phyloP scores from a whole-genome alignment of 2,329 filamentous ascomycete genomes.

The Colletotrichum agaves region DNA sequence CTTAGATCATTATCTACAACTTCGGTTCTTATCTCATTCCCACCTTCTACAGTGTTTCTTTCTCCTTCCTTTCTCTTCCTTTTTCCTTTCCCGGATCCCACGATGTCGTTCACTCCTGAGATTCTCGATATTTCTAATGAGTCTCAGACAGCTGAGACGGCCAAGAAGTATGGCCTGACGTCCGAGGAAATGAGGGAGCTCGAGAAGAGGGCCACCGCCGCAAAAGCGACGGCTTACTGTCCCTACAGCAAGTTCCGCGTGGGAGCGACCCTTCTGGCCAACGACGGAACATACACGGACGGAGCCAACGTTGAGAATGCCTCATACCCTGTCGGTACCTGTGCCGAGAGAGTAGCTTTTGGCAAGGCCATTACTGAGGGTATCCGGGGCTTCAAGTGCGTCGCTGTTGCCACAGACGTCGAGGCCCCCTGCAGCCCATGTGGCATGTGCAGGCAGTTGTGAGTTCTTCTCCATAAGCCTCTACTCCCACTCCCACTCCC shows the following conservation, averaged over 20 bases:
- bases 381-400: slow-evolving; percentile 72
- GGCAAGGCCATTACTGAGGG: slow-evolving; percentile 78
- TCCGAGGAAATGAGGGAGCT: slow-evolving; percentile 73
- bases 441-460: slow-evolving; percentile 97
- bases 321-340: slow-evolving; percentile 92
- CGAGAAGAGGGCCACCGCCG: slow-evolving; percentile 70
- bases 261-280: slow-evolving; percentile 78
- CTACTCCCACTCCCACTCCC: too few species aligned
- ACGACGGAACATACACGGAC: slow-evolving; percentile 65
- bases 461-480: slow-evolving; percentile 48
- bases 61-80: background rate
- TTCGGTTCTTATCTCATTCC: slow-evolving; percentile 1
- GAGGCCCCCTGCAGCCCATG: slow-evolving; percentile 79
- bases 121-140: slow-evolving; percentile 43
- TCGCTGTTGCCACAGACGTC: slow-evolving; percentile 88
- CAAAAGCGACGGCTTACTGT: slow-evolving; percentile 87
- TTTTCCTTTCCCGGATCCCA: slow-evolving; percentile 8
- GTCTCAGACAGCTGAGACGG: slow-evolving; percentile 42
- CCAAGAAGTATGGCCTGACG: slow-evolving; percentile 62
- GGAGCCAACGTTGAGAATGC: slow-evolving; percentile 97
- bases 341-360: slow-evolving; percentile 92
- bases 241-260: slow-evolving; percentile 94
- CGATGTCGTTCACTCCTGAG: slow-evolving; percentile 33
- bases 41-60: background rate
- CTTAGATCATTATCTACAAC: slow-evolving; percentile 24